phyloP scores from a whole-genome alignment of 2,329 filamentous ascomycete species.

The Aspergillus calidoustus region DNA sequence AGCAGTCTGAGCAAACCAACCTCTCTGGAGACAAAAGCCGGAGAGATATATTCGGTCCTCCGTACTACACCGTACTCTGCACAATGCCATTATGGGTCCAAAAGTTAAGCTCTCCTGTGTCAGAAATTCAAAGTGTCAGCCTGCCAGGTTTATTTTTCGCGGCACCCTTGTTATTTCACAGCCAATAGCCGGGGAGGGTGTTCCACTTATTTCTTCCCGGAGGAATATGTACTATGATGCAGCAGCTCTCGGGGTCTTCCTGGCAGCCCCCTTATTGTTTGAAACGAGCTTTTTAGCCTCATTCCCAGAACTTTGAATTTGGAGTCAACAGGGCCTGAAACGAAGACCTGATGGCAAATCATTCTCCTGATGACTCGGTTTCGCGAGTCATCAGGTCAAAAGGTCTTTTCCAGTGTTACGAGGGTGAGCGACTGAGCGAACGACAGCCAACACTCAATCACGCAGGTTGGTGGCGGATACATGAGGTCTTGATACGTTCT shows the following conservation, averaged over 20 bases:
- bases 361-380: not conserved
- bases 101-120: not conserved
- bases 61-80: not conserved
- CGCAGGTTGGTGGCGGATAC: conserved; percentile 13
- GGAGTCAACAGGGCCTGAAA: not conserved
- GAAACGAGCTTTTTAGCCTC: not conserved
- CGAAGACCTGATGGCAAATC: not conserved
- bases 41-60: too few species aligned
- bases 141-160: not conserved
- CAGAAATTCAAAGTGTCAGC: not conserved
- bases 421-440: not conserved
- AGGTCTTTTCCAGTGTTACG: not conserved
- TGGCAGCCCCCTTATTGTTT: not conserved
- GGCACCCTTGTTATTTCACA: not conserved
- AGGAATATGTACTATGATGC: not conserved
- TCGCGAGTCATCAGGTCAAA: conserved; percentile 4
- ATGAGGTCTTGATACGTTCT: conserved; percentile 9
- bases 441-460: not conserved
- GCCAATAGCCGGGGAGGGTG: conserved; percentile 1
- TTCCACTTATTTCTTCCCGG: not conserved
- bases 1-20: not conserved
- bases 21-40: not conserved
- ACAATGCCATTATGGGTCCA: not conserved
- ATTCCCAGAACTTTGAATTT: not conserved
- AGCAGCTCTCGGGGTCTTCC: too few species aligned